Conservation (phyloP, 768 basidiomycete species). For the Boletellus emodensis region DNA sequence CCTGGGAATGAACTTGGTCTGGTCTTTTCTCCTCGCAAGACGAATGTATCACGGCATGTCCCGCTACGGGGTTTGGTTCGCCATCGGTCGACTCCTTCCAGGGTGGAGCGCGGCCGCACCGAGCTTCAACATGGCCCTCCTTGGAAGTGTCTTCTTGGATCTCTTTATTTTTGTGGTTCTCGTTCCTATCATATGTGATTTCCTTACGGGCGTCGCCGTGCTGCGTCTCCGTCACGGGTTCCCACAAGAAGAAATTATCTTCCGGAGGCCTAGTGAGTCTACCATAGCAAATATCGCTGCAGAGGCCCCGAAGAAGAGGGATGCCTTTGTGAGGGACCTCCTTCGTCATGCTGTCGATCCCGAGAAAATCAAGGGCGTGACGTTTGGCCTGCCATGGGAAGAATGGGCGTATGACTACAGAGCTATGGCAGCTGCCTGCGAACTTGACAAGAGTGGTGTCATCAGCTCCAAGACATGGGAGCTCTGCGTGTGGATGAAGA, state of each 20-base stretch:
- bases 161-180: conserved; percentile 25
- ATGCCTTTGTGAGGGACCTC: conserved; percentile 22
- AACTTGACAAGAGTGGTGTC: conserved; percentile 18
- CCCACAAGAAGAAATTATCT: conserved; percentile 25
- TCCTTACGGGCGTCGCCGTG: conserved; percentile 13
- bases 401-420: conserved; percentile 31
- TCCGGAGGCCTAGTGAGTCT: conserved; percentile 28
- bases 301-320: conserved; percentile 26
- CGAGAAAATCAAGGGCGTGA: conserved; percentile 22
- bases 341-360: conserved; percentile 29
- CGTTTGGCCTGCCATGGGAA: conserved; percentile 31
- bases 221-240: conserved; percentile 29
- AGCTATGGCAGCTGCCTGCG: conserved; percentile 26
- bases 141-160: conserved; percentile 25
- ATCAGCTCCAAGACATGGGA: conserved; percentile 26
- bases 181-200: conserved; percentile 22
- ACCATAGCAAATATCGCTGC: conserved; percentile 23
- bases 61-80: conserved; percentile 29
- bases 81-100: conserved; percentile 20
- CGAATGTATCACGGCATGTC: conserved; percentile 21
- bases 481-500: conserved; percentile 33
- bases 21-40: conserved; percentile 21
- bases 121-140: conserved; percentile 10
- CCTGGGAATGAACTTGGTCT: conserved; percentile 25
- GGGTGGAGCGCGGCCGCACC: conserved; percentile 13